Evolutionary conservation across 2,329 filamentous ascomycete genomes (phyloP).

Genomic region (Colletotrichum tabaci): DNA sequence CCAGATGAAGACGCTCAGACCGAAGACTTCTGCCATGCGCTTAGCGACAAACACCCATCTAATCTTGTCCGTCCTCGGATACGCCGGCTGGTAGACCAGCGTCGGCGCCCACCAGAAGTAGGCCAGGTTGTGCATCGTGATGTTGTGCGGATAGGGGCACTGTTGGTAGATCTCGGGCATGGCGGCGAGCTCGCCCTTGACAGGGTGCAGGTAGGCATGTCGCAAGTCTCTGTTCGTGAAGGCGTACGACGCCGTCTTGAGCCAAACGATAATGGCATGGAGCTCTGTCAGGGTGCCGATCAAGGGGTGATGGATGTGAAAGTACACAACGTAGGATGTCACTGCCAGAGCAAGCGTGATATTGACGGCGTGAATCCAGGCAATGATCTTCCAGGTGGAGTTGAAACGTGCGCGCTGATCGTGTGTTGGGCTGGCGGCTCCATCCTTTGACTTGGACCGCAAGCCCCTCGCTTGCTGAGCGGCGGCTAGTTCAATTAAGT

Average conservation of each 20-base stretch:
- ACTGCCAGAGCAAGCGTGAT: slow-evolving; percentile 85
- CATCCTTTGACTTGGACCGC: slow-evolving; percentile 68
- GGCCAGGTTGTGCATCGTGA: slow-evolving; percentile 87
- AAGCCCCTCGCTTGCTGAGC: slow-evolving; percentile 82
- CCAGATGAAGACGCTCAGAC: slow-evolving; percentile 92
- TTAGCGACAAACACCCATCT: slow-evolving; percentile 92
- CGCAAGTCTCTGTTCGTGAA: slow-evolving; percentile 97
- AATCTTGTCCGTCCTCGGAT: slow-evolving; percentile 86
- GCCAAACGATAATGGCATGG: slow-evolving; percentile 94
- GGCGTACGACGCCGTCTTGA: slow-evolving; percentile 96
- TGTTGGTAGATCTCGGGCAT: slow-evolving; percentile 86
- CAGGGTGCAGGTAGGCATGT: slow-evolving; percentile 87
- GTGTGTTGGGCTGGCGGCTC: slow-evolving; percentile 68
- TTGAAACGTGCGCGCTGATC: slow-evolving; percentile 78
- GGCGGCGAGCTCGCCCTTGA: slow-evolving; percentile 74
- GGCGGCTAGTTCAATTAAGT: slow-evolving; percentile 88
- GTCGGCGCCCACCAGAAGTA: slow-evolving; percentile 99
- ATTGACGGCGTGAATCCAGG: slow-evolving; percentile 86
- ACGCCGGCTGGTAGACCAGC: slow-evolving; percentile 95
- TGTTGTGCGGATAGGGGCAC: slow-evolving; percentile 92
- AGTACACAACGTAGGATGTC: slow-evolving; percentile 90
- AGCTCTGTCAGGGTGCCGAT: slow-evolving; percentile 93
- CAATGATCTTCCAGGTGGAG: slow-evolving; percentile 84
- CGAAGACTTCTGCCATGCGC: slow-evolving; percentile 82
- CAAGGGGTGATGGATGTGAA: slow-evolving; percentile 90